These are phyloP conservation scores for Boletus huronensis DNA, from an alignment of 768 basidiomycete genomes.

Conservation along the genomic window DNA sequence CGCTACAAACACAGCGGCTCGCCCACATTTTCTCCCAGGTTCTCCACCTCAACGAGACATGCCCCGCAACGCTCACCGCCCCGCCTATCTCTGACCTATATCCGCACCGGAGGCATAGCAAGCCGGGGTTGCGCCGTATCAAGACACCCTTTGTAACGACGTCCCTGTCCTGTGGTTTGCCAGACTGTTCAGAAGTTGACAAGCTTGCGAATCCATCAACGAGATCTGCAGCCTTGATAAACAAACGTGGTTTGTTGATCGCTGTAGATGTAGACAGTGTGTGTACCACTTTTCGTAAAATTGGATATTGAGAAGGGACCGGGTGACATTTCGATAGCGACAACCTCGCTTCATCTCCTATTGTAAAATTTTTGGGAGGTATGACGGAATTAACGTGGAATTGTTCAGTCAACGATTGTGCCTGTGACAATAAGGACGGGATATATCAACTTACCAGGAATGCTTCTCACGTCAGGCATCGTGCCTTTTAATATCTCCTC, in stretches of 20 bases:
- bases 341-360: conserved; percentile 49
- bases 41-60: conserved; percentile 47
- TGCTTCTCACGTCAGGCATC: conserved; percentile 18
- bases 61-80: conserved; percentile 27
- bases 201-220: conserved; percentile 55
- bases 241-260: conserved; percentile 64
- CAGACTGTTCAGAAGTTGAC: conserved; percentile 34
- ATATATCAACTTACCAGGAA: conserved; percentile 24
- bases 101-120: conserved; percentile 62
- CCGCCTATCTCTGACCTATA: conserved; percentile 49
- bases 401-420: not conserved
- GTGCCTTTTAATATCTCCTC: conserved; percentile 45
- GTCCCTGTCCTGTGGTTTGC: conserved; percentile 46
- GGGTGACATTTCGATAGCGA: conserved; percentile 63
- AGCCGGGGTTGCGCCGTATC: conserved; percentile 34
- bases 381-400: not conserved
- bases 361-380: not conserved
- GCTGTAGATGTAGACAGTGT: conserved; percentile 46
- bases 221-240: conserved; percentile 71
- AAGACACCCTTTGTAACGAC: conserved; percentile 62
- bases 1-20: conserved; percentile 66
- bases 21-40: conserved; percentile 65
- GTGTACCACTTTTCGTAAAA: conserved; percentile 42
- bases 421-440: not conserved
- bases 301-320: conserved; percentile 40